Evolutionary conservation across 2,329 filamentous ascomycete genomes (phyloP), one percentile per base, ranked within the genome.

Genomic region (Hyphodiscus sp.): DNA sequence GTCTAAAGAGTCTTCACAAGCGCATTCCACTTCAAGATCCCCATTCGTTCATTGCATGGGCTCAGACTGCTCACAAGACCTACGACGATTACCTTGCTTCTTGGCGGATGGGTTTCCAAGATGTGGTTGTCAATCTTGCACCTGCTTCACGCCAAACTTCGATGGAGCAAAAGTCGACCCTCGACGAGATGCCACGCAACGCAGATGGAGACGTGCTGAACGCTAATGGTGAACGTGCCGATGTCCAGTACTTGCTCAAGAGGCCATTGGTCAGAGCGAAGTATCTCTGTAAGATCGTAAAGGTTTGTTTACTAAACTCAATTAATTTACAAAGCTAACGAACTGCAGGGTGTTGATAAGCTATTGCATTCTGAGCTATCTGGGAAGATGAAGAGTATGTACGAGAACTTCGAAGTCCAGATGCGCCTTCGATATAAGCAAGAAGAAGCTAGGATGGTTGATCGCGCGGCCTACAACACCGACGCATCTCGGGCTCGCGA

Each of bases 41-140:
- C 1, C 80, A 87, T 53, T 79, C 81, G 15, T 77, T 99, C 50
- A 75, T 95, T 10, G 78, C 77, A 42, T 99, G 94, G 94, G 87
- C 91, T 1, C 82, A 90, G 52, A 82, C 81, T 19, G 85, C 89
- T 0, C 82, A 88, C 45, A 83, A 85, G 52, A 80, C 92, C 10
- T 99, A 99, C 68, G 78, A 83, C 56, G 85, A 89, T 65, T 99
- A 97, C 68, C 77, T 97, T 30, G 83, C 83, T 65, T 85, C 87
- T 8, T 99, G 94, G 94, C 81, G 91, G 29, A 78, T 97, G 47
- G 94, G 94, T 0, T 99, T 97, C 69, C 88, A 96, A 65, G 91
- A 95, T 67, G 83, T 99, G 19, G 84, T 97, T 48, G 89, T 99
- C 63, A 97, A 96, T 67, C 81, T 97, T 33, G 91, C 90, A 1